Percentiles rank a stretch among this genome's conserved stretches.
Conservation (phyloP, 805 yeast genomes). For the Myxozyma udenii region DNA sequence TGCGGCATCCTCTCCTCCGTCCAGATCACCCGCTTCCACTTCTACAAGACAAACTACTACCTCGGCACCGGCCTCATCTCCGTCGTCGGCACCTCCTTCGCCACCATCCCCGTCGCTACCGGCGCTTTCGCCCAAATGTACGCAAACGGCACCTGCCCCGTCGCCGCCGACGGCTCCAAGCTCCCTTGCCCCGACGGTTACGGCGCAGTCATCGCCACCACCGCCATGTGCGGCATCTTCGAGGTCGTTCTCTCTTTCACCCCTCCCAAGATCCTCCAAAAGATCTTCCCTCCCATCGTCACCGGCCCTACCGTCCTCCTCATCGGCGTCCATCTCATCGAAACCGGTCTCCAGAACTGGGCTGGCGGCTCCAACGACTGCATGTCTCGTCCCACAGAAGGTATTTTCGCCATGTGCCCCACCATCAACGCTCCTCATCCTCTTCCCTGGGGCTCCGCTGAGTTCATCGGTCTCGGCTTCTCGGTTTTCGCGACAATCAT, state of each 20-base stretch:
- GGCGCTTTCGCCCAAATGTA: slow-evolving; percentile 82
- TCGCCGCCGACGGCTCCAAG: slow-evolving; percentile 57
- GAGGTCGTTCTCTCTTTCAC: slow-evolving; percentile 71
- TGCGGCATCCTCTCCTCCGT: slow-evolving; percentile 67
- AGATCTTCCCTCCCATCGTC: slow-evolving; percentile 80
- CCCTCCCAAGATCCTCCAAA: slow-evolving; percentile 69
- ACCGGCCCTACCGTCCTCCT: slow-evolving; percentile 90
- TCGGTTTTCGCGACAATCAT: slow-evolving; percentile 71
- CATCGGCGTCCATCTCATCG: slow-evolving; percentile 69
- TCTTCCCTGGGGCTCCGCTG: slow-evolving; percentile 80
- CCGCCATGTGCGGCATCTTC: slow-evolving; percentile 70
- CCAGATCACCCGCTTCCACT: slow-evolving; percentile 78
- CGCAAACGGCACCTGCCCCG: slow-evolving; percentile 61
- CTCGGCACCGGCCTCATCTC: slow-evolving; percentile 86
- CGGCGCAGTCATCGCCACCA: slow-evolving; percentile 81
- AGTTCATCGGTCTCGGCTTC: slow-evolving; percentile 84
- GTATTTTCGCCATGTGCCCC: slow-evolving; percentile 51
- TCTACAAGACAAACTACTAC: slow-evolving; percentile 68
- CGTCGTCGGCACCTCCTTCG: slow-evolving; percentile 88
- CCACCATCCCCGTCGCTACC: slow-evolving; percentile 76
- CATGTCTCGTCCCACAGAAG: slow-evolving; percentile 37
- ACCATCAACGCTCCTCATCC: slow-evolving; percentile 51
- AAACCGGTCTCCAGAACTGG: slow-evolving; percentile 78
- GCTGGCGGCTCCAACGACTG: slow-evolving; percentile 71
- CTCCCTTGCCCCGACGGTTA: slow-evolving; percentile 87